Percentiles rank a stretch among this genome's conserved stretches.
These are phyloP conservation scores for Cryphonectria radicalis DNA, from an alignment of 2,329 filamentous ascomycete species.

Conservation along the genomic window DNA sequence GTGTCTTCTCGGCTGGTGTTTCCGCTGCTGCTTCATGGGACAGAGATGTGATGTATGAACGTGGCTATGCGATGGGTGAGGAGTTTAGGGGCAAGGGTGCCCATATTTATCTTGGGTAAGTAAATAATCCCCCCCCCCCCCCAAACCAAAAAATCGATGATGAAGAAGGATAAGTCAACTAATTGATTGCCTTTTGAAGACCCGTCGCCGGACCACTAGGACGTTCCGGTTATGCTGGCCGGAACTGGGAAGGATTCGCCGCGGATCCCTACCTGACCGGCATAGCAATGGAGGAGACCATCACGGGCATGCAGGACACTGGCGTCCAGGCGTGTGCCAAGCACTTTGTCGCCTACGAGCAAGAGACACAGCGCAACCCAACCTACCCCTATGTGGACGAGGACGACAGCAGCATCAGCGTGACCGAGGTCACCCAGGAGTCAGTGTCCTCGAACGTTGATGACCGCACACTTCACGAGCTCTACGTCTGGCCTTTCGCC, in stretches of 20 bases:
- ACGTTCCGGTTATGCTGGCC: constrained; percentile 45
- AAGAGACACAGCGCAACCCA: constrained; percentile 54
- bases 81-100: constrained; percentile 79
- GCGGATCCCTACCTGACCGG: constrained; percentile 78
- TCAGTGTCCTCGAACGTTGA: constrained; percentile 65
- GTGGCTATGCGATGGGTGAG: constrained; percentile 52
- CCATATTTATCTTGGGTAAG: constrained; percentile 67
- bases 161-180: not conserved
- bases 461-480: constrained; percentile 72
- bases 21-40: constrained; percentile 74
- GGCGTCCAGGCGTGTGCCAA: constrained; percentile 81
- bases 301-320: constrained; percentile 76
- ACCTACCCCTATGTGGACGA: constrained; percentile 7
- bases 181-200: not conserved
- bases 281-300: constrained; percentile 69
- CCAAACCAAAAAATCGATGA: constrained; percentile 34
- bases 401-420: constrained; percentile 42
- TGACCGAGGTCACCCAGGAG: constrained; percentile 59
- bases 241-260: constrained; percentile 68
- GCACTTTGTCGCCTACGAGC: constrained; percentile 73
- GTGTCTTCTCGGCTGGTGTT: constrained; percentile 72
- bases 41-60: constrained; percentile 59
- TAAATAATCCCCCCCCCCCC: no score
- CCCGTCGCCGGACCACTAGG: constrained; percentile 23
- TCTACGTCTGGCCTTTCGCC: constrained; percentile 76